Percentiles rank a stretch among this genome's conserved stretches.
Evolutionary conservation across 2,329 filamentous ascomycete species (phyloP).

Genomic region (Geosmithia morbida): DNA sequence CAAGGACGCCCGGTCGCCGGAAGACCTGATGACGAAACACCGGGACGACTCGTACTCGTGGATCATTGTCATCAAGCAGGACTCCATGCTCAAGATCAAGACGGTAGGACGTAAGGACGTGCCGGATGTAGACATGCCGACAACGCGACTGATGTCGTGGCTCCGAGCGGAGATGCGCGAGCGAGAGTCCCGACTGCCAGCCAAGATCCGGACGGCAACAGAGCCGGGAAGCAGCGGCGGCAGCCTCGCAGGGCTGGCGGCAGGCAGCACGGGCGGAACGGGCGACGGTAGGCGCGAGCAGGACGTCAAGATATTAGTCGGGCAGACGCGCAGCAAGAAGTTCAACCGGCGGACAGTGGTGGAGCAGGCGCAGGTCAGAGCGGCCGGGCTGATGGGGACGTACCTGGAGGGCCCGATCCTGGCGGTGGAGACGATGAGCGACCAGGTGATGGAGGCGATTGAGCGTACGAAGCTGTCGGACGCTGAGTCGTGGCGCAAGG

Average conservation of each 20-base stretch:
- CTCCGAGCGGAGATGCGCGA: slow-evolving; percentile 73
- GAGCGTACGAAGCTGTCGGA: slow-evolving; percentile 63
- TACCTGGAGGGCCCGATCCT: slow-evolving; percentile 69
- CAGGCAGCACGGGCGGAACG: slow-evolving; percentile 10
- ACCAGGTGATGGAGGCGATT: slow-evolving; percentile 67
- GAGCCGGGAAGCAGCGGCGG: background rate
- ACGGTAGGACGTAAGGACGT: slow-evolving; percentile 63
- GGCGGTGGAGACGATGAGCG: slow-evolving; percentile 68
- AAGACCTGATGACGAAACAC: slow-evolving; percentile 66
- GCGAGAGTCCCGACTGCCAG: slow-evolving; percentile 47
- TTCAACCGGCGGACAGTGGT: slow-evolving; percentile 78
- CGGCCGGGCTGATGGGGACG: slow-evolving; percentile 49
- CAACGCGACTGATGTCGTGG: slow-evolving; percentile 61
- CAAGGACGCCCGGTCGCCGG: slow-evolving; percentile 60
- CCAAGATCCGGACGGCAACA: slow-evolving; percentile 18
- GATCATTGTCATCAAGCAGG: slow-evolving; percentile 79
- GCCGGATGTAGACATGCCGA: slow-evolving; percentile 60
- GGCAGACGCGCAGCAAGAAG: slow-evolving; percentile 79
- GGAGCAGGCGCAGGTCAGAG: slow-evolving; percentile 53
- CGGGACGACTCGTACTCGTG: slow-evolving; percentile 68
- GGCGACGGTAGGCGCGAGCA: slow-evolving; percentile 33
- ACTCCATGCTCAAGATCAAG: slow-evolving; percentile 63
- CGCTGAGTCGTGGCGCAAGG: slow-evolving; percentile 66
- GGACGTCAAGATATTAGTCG: slow-evolving; percentile 73
- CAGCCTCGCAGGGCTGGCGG: background rate